Conservation (phyloP, 306 rosid species). For the Neltuma alba region DNA sequence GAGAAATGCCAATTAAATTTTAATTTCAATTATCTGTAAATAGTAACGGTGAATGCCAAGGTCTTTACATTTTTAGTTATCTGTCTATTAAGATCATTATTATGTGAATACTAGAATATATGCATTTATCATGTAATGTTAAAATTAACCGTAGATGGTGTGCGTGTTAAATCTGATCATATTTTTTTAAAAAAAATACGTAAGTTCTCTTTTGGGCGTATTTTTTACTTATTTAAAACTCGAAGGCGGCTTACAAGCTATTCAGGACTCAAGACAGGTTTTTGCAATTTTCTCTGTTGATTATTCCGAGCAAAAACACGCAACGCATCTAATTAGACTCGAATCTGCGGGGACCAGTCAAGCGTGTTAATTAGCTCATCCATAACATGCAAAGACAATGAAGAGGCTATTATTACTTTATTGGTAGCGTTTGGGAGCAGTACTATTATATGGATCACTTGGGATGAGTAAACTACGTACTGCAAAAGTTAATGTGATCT, state of each 20-base stretch:
- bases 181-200: too few species aligned
- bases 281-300: background rate
- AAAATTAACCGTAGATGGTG: too few species aligned
- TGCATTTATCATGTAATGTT: too few species aligned
- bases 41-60: too few species aligned
- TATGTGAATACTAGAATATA: too few species aligned
- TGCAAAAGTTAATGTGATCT: conserved; percentile 44
- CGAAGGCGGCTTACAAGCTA: background rate
- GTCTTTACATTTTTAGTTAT: too few species aligned
- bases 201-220: too few species aligned
- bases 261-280: background rate
- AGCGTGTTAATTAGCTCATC: conserved; percentile 26
- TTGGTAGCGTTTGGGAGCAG: background rate
- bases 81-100: too few species aligned
- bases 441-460: conserved; percentile 46
- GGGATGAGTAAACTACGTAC: conserved; percentile 40
- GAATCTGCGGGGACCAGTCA: conserved; percentile 34
- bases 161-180: too few species aligned
- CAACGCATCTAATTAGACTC: background rate
- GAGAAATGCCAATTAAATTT: too few species aligned
- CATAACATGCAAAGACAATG: conserved; percentile 37
- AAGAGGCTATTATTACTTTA: conserved; percentile 30
- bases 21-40: too few species aligned
- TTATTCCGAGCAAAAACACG: background rate
- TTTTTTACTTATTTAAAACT: too few species aligned